These are phyloP conservation scores for Fusarium nanum DNA, from an alignment of 2,329 filamentous ascomycete species.

Conservation along the genomic window DNA sequence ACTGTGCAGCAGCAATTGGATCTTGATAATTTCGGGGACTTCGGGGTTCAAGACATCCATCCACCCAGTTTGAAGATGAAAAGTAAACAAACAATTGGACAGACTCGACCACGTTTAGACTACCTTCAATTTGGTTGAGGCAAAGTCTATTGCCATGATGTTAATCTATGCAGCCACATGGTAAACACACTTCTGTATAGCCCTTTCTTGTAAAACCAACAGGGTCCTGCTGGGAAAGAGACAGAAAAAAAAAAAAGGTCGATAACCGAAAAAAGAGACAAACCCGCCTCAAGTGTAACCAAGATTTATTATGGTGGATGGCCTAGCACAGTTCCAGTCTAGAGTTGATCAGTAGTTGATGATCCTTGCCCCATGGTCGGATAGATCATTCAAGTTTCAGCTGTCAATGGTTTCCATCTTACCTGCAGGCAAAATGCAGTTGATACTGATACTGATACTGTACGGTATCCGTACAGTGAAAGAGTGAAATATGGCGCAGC, in stretches of 20 bases:
- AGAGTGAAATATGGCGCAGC: constrained; percentile 1
- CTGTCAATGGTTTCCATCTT: constrained; percentile 18
- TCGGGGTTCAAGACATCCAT: not conserved
- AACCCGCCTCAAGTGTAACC: constrained; percentile 8
- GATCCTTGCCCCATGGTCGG: constrained; percentile 7
- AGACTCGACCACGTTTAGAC: not conserved
- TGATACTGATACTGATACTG: not conserved
- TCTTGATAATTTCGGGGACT: not conserved
- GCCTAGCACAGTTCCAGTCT: constrained; percentile 5
- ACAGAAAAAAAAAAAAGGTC: not conserved
- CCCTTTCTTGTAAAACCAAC: not conserved
- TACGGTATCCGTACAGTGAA: not conserved
- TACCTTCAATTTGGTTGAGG: too few species aligned
- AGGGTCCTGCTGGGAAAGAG: not conserved
- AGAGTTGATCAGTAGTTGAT: constrained; percentile 3
- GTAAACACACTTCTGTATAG: not conserved
- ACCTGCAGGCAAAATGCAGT: constrained; percentile 1
- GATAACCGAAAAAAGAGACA: constrained; percentile 1
- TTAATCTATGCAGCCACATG: not conserved
- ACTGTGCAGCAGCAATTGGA: not conserved
- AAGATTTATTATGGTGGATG: constrained; percentile 10
- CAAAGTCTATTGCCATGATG: not conserved
- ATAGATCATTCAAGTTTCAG: constrained; percentile 17
- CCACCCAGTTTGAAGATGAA: not conserved
- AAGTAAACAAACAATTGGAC: not conserved